A percentile compares a stretch with the other conserved stretches of the same genome.
These are phyloP conservation scores for Trichoderma afroharzianum DNA, from an alignment of 2,329 filamentous ascomycete genomes.

Conservation along the genomic window DNA sequence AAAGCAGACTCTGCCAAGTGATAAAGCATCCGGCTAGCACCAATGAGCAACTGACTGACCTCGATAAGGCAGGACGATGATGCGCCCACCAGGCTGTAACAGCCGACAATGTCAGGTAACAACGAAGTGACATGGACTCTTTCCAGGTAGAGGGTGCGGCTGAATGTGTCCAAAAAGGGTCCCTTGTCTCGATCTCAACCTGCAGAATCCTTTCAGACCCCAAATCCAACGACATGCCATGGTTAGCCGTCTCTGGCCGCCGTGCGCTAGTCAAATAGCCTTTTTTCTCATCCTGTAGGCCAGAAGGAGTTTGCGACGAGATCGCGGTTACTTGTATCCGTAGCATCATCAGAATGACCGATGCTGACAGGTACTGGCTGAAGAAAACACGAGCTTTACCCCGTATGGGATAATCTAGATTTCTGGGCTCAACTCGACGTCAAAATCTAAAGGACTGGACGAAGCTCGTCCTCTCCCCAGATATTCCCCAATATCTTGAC, in stretches of 20 bases:
- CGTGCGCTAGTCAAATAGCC: not conserved
- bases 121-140: not conserved
- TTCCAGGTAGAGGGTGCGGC: not conserved
- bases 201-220: not conserved
- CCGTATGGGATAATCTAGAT: slow-evolving; percentile 11
- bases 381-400: not conserved
- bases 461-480: slow-evolving; percentile 4
- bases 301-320: not conserved
- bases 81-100: not conserved
- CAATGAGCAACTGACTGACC: not conserved
- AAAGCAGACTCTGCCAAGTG: not conserved
- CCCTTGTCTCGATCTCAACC: not conserved
- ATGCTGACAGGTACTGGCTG: not conserved
- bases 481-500: slow-evolving; percentile 16
- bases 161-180: not conserved
- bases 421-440: not conserved
- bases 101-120: not conserved
- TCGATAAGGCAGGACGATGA: not conserved
- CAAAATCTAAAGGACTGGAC: not conserved
- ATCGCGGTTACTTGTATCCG: not conserved
- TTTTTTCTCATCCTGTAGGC: not conserved
- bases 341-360: not conserved
- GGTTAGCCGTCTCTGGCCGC: not conserved
- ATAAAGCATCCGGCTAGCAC: not conserved
- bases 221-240: not conserved